phyloP scores from a whole-genome alignment of 768 basidiomycete genomes.

The Artomyces pyxidatus region DNA sequence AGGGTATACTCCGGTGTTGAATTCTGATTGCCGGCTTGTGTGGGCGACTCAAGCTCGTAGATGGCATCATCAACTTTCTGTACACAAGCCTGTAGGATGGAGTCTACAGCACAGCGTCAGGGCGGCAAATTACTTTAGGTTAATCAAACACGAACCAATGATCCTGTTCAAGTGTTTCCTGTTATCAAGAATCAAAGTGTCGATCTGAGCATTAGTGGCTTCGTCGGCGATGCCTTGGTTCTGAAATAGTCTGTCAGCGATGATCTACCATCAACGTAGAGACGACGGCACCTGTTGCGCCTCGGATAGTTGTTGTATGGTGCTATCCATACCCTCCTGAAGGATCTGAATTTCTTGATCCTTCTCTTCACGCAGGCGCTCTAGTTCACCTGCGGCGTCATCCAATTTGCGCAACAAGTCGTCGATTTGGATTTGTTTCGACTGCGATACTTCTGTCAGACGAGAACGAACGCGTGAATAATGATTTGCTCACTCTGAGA shows the following conservation, averaged over 20 bases:
- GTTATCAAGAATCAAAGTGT: constrained; percentile 92
- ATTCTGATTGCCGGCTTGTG: constrained; percentile 88
- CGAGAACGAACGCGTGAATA: background rate
- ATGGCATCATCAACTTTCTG: constrained; percentile 96
- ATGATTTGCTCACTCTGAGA: constrained; percentile 62
- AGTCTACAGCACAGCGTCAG: background rate
- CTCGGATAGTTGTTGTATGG: constrained; percentile 81
- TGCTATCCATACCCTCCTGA: constrained; percentile 91
- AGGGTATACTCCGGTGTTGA: constrained; percentile 98
- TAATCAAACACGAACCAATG: constrained; percentile 54
- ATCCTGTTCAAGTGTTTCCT: constrained; percentile 97
- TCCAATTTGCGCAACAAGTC: constrained; percentile 81
- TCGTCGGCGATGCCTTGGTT: constrained; percentile 78
- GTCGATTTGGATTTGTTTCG: constrained; percentile 96
- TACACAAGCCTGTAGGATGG: constrained; percentile 82
- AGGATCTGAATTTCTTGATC: constrained; percentile 94
- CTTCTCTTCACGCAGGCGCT: constrained; percentile 86
- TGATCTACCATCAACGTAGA: background rate
- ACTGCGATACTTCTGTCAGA: constrained; percentile 33
- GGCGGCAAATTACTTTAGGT: background rate
- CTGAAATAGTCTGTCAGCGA: constrained; percentile 31
- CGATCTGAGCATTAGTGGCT: constrained; percentile 94
- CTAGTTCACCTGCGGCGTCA: constrained; percentile 63
- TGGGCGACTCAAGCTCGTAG: constrained; percentile 95
- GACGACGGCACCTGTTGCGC: constrained; percentile 60